A percentile compares a stretch with the other conserved stretches of the same genome.
Evolutionary conservation across 2,329 filamentous ascomycete species (phyloP).

Genomic region (Setomelanomma holmii): DNA sequence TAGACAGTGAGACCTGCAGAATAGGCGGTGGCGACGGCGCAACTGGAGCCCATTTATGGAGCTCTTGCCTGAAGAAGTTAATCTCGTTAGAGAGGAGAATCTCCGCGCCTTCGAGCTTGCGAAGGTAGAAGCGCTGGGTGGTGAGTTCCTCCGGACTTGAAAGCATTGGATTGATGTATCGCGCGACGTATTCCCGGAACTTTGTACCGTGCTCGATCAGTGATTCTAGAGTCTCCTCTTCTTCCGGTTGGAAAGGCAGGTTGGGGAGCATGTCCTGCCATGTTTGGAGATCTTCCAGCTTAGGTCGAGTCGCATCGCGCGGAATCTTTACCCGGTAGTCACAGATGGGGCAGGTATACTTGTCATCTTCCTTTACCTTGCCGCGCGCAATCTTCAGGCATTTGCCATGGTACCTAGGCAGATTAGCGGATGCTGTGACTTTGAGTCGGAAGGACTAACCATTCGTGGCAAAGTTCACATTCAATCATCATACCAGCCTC

Average conservation of each 20-base stretch:
- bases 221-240: conserved; percentile 83
- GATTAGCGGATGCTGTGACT: conserved; percentile 29
- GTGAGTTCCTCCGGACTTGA: conserved; percentile 86
- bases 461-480: conserved; percentile 97
- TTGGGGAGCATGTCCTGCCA: conserved; percentile 83
- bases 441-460: conserved; percentile 63
- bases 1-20: conserved; percentile 86
- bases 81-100: conserved; percentile 90
- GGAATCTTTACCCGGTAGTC: conserved; percentile 98
- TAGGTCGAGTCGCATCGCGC: conserved; percentile 91
- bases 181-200: conserved; percentile 82
- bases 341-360: conserved; percentile 97
- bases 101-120: conserved; percentile 96
- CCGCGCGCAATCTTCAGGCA: conserved; percentile 97
- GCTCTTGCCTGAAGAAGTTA: conserved; percentile 95
- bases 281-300: conserved; percentile 83
- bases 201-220: conserved; percentile 85
- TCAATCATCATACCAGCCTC: conserved; percentile 99
- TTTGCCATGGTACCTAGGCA: conserved; percentile 90
- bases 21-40: conserved; percentile 86
- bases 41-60: conserved; percentile 94
- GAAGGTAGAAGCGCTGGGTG: conserved; percentile 90
- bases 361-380: conserved; percentile 98
- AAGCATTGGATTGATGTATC: conserved; percentile 81
- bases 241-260: conserved; percentile 93